A percentile compares a stretch with the other conserved stretches of the same genome.
phyloP scores from a whole-genome alignment of 805 yeast genomes.

The Starmerella gropengiesseri region DNA sequence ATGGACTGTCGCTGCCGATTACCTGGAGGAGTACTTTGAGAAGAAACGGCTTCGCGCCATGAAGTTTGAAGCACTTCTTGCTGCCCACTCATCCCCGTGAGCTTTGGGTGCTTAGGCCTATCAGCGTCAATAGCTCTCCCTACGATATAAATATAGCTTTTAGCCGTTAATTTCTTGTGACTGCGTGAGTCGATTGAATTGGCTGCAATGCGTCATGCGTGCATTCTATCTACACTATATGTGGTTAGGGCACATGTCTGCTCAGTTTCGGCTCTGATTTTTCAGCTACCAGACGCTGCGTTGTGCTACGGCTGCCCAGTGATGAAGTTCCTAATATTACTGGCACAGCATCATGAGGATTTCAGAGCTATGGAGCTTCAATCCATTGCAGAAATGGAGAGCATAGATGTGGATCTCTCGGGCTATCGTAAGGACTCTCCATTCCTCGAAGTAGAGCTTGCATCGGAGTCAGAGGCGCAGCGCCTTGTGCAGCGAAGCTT shows the following conservation, averaged over 20 bases:
- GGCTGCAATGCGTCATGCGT: no score
- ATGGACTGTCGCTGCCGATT: neutral
- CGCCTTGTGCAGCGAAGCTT: conserved; percentile 57
- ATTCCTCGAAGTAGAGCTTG: conserved; percentile 56
- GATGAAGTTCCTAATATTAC: conserved; percentile 55
- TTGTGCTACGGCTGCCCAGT: neutral
- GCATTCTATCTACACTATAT: no score
- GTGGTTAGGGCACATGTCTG: no score
- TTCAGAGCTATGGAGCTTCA: conserved; percentile 77
- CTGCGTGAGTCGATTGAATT: neutral
- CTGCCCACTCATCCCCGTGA: no score
- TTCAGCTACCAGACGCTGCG: no score
- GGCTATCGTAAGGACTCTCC: conserved; percentile 51
- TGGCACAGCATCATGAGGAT: conserved; percentile 73
- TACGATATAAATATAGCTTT: neutral
- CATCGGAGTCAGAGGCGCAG: conserved; percentile 55
- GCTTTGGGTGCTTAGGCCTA: no score
- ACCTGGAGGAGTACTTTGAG: neutral
- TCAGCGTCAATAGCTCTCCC: neutral
- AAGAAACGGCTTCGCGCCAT: no score
- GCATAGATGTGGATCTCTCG: conserved; percentile 47
- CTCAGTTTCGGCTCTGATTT: no score
- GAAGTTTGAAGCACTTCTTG: no score
- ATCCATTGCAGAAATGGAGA: conserved; percentile 60
- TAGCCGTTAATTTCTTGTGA: neutral